A percentile compares a stretch with the other conserved stretches of the same genome.
phyloP scores from a whole-genome alignment of 2,329 filamentous ascomycete genomes.

The Camillea tinctor region DNA sequence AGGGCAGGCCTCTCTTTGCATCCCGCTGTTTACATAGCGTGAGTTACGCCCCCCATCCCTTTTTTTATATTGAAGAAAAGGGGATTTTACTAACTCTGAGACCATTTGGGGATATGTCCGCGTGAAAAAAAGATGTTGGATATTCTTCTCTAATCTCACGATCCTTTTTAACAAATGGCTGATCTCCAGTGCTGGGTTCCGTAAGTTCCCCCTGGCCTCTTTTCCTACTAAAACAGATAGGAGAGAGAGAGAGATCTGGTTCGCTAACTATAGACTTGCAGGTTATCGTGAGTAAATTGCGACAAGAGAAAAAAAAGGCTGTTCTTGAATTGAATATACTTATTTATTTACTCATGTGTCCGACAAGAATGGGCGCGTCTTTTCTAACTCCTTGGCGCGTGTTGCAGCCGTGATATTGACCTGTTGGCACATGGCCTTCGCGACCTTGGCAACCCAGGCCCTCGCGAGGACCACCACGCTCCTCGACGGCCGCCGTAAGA shows the following conservation, averaged over 20 bases:
- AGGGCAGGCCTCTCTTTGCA: not conserved
- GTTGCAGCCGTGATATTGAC: constrained; percentile 55
- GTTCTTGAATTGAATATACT: no score
- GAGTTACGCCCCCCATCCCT: not conserved
- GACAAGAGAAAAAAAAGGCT: no score
- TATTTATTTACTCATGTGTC: no score
- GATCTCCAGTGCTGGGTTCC: constrained; percentile 70
- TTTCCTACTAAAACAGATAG: not conserved
- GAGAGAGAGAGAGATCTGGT: no score
- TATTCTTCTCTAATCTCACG: constrained; percentile 78
- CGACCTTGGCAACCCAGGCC: constrained; percentile 63
- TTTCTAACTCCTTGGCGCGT: constrained; percentile 26
- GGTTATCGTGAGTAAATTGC: constrained; percentile 18
- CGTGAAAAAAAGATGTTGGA: constrained; percentile 65
- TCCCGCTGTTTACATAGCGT: not conserved
- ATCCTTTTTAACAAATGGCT: constrained; percentile 95
- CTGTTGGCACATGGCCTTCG: constrained; percentile 68
- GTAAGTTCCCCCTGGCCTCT: constrained; percentile 48
- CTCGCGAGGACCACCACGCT: constrained; percentile 62
- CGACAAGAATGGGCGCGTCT: no score
- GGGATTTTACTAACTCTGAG: not conserved
- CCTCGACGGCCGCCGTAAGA: constrained; percentile 61
- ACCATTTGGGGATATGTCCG: no score
- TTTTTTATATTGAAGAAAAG: not conserved
- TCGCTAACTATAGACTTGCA: constrained; percentile 1